These are phyloP conservation scores for Ogataea naganishii DNA, from an alignment of 805 yeast genomes.

Conservation along the genomic window DNA sequence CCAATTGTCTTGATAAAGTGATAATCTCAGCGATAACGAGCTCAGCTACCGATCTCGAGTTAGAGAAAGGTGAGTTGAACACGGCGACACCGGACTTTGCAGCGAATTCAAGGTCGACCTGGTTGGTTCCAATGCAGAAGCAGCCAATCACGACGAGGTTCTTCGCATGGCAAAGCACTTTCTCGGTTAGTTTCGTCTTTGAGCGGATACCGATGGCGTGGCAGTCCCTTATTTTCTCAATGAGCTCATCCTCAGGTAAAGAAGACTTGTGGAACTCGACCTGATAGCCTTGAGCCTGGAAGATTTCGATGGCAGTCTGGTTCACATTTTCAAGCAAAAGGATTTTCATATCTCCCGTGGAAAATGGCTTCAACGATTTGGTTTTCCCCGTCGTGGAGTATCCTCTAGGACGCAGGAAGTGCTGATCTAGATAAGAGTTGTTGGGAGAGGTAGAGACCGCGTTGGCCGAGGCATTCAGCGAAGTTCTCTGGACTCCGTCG, in stretches of 20 bases:
- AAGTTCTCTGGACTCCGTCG: too few relatives aligned
- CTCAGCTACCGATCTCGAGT: conserved; percentile 98
- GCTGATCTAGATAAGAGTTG: conserved; percentile 53
- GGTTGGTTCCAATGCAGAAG: conserved; percentile 99
- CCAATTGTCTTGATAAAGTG: conserved; percentile 89
- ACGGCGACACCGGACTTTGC: conserved; percentile 92
- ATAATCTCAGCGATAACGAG: conserved; percentile 93
- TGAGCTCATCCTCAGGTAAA: conserved; percentile 84
- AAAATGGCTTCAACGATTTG: conserved; percentile 85
- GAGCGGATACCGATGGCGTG: conserved; percentile 98
- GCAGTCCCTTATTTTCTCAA: conserved; percentile 86
- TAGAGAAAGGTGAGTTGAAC: conserved; percentile 96
- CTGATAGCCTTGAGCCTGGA: conserved; percentile 89
- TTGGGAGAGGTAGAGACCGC: conserved; percentile 81
- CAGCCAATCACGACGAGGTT: conserved; percentile 90
- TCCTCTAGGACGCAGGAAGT: conserved; percentile 30
- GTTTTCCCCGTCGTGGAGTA: conserved; percentile 39
- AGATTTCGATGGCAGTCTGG: conserved; percentile 80
- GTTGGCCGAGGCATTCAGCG: conserved; percentile 49
- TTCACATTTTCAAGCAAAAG: conserved; percentile 89
- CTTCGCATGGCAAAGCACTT: conserved; percentile 75
- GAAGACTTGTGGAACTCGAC: conserved; percentile 90
- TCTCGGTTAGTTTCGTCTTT: conserved; percentile 80
- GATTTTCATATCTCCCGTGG: conserved; percentile 91
- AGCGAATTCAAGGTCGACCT: conserved; percentile 87